A percentile compares a stretch with the other conserved stretches of the same genome.
phyloP scores from a whole-genome alignment of 2,329 filamentous ascomycete species.

The Acephala macrosclerotiorum region DNA sequence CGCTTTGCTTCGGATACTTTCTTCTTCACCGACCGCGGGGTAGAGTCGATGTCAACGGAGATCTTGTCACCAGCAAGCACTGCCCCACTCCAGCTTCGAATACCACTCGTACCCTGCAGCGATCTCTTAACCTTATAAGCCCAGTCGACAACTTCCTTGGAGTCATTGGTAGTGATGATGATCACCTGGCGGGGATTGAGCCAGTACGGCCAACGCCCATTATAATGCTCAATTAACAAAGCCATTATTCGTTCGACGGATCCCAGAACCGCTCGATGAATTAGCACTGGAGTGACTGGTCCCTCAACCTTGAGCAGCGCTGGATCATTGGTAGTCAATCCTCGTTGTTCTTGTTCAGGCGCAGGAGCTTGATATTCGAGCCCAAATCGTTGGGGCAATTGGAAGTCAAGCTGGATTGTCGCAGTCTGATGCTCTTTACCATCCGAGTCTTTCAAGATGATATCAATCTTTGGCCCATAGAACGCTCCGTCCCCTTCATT shows the following conservation, averaged over 20 bases:
- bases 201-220: conserved; percentile 87
- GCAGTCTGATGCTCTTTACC: conserved; percentile 90
- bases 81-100: conserved; percentile 33
- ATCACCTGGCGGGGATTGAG: conserved; percentile 81
- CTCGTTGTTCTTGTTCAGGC: conserved; percentile 65
- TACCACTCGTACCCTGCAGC: conserved; percentile 13
- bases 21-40: conserved; percentile 65
- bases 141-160: conserved; percentile 41
- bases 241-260: conserved; percentile 88
- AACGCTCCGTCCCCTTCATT: conserved; percentile 88
- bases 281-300: conserved; percentile 75
- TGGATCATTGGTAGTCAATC: conserved; percentile 56
- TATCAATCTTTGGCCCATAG: conserved; percentile 92
- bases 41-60: conserved; percentile 74
- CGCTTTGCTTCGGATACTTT: conserved; percentile 77
- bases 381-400: conserved; percentile 82
- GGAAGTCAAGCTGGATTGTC: conserved; percentile 89
- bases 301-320: conserved; percentile 59
- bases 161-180: conserved; percentile 75
- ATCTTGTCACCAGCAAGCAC: conserved; percentile 48
- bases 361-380: conserved; percentile 77
- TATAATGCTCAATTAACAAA: conserved; percentile 82
- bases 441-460: conserved; percentile 79
- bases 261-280: conserved; percentile 85
- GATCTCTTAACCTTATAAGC: conserved; percentile 33